These are phyloP conservation scores for Umbilicaria muhlenbergii DNA, from an alignment of 495 filamentous ascomycete species.

Conservation along the genomic window DNA sequence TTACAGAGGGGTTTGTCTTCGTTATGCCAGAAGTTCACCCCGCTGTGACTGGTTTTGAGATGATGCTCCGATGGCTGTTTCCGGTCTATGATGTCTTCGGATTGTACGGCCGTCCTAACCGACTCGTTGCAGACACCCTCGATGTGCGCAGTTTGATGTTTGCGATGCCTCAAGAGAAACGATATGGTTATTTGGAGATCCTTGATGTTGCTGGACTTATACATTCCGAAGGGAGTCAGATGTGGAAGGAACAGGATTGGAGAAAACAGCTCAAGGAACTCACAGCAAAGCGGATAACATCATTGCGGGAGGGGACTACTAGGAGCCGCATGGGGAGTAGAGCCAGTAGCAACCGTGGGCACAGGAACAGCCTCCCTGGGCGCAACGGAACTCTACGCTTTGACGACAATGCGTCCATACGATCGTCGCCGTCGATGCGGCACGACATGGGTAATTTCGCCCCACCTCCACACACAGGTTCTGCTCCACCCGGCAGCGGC, in stretches of 20 bases:
- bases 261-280: slow-evolving; percentile 75
- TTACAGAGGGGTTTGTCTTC: slow-evolving; percentile 86
- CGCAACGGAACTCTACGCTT: slow-evolving; percentile 40
- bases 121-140: slow-evolving; percentile 71
- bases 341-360: slow-evolving; percentile 40
- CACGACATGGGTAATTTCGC: slow-evolving; percentile 11
- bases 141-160: slow-evolving; percentile 93
- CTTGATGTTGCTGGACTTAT: slow-evolving; percentile 71
- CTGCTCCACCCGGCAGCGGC: slow-evolving; percentile 21
- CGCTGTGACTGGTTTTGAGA: slow-evolving; percentile 86
- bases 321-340: slow-evolving; percentile 40
- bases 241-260: slow-evolving; percentile 88
- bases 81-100: slow-evolving; percentile 88
- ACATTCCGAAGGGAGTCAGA: slow-evolving; percentile 54
- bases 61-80: slow-evolving; percentile 88
- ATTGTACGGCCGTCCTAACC: slow-evolving; percentile 79
- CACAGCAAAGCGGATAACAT: slow-evolving; percentile 61
- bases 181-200: slow-evolving; percentile 84
- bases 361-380: slow-evolving; percentile 50
- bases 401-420: slow-evolving; percentile 43
- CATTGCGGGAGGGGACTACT: slow-evolving; percentile 13
- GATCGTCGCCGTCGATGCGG: slow-evolving; percentile 38
- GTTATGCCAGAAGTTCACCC: slow-evolving; percentile 92
- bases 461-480: slow-evolving; percentile 21
- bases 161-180: slow-evolving; percentile 76